Evolutionary conservation across 2,329 filamentous ascomycete genomes (phyloP), one percentile per base, ranked within the genome.

Genomic region (Claviceps purpurea): DNA sequence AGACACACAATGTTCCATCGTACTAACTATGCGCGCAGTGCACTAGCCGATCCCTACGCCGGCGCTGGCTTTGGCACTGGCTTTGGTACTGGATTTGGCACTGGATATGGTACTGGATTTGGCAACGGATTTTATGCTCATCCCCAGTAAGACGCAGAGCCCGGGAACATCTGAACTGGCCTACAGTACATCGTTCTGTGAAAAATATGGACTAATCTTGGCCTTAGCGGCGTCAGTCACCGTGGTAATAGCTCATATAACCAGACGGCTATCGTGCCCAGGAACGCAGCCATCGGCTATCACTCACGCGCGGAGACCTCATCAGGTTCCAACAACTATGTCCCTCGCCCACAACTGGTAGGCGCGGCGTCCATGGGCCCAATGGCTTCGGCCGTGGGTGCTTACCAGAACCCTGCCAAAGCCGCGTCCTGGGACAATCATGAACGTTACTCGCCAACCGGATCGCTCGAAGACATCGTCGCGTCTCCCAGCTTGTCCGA

Each of bases 401-500:
- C 70, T 16, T 74, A 73, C 58, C 67, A 68, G 56, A 65, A 64
- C 58, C 62, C 67, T 1, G 30, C 18, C 39, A 66, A 62, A 54
- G 34, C 53, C 18, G 34, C 49, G 3, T 53, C 52, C 2, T 58
- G 56, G 56, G 75, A 76, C 7, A 63, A 64, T 43, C 71, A 70
- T 55, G 73, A 69, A 49, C 69, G 72, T 58, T 79, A 77, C 62
- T 81, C 78, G 10, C 76, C 77, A 6, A 72, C 74, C 43, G 76
- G 78, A 58, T 79, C 77, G 24, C 70, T 79, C 56, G 78, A 81
- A 62, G 78, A 81, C 59, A 73, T 78, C 56, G 70, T 77, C 60
- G 70, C 73, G 41, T 81, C 79, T 18, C 75, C 78, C 30, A 77
- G 74, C 62, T 62, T 79, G 7, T 80, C 77, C n/a, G 81, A 84